Base-by-base conservation (phyloP, 805 yeast genomes). In the Tetrapisispora fleetii region DNA sequence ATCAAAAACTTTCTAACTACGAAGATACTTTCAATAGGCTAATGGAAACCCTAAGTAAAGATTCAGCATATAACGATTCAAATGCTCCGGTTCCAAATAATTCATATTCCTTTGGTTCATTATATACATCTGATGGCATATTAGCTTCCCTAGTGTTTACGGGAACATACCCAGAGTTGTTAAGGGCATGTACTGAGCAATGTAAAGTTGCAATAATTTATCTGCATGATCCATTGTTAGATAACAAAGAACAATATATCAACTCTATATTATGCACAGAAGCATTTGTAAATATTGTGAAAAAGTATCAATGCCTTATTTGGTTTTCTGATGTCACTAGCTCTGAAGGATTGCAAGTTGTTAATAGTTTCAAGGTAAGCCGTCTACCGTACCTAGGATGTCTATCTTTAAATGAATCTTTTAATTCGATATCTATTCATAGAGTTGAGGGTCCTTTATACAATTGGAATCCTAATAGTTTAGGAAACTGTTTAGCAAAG, bases 261-360 rank as follows among this genome's bases (percentile, higher is more conserved):
- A 64, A 72, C 14, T 73, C 73, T 11, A 74, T 87, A 2, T 62
- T 88, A 43, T 67, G 80, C 40, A 71, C 77, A 50, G 74, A 71
- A 2, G 64, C 62, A 24, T 78, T 85, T 47, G 67, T 77, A 14
- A 63, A 70, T 36, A 70, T 73, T 56, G 59, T 79, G 47, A 67
- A 66, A 19, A 74, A 76, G 19, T 75, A 73, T 43, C 75, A 85
- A 41, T 62, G 82, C 2, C 54, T 86, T 3, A 66, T 86, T 1
- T 91, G 98, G 98, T 95, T 90, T 39, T 96, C 96, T 9, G 83
- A 86, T 59, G 77, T 84, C 22, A 75, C 77, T n/a, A 80, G 80
- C 49, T 79, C 89, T 19, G 98, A 91, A 63, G 86, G 91, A 1
- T 81, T 78, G 59, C 95, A 87, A 57, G 81, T 88, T 16, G 84